A percentile compares a stretch with the other conserved stretches of the same genome.
Evolutionary conservation across 2,329 filamentous ascomycete genomes (phyloP).

Genomic region (Cladosporium cucumerinum): DNA sequence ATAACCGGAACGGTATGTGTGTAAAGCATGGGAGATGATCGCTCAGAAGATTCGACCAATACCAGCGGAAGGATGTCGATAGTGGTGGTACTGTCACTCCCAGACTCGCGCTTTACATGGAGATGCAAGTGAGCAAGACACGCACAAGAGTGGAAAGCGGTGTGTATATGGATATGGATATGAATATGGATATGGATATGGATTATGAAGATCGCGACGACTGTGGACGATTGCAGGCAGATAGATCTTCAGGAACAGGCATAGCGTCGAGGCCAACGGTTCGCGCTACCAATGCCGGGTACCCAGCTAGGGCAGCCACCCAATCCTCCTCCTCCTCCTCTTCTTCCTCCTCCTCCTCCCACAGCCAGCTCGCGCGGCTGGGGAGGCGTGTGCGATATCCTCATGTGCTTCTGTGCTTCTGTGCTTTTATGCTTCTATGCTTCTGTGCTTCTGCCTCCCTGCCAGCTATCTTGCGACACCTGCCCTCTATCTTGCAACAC

Average conservation of each 20-base stretch:
- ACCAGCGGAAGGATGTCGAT: not conserved
- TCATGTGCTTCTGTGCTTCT: not conserved
- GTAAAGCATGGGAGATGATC: not conserved
- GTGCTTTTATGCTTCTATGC: not conserved
- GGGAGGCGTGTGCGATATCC: not conserved
- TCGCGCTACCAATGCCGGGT: not conserved
- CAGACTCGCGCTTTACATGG: not conserved
- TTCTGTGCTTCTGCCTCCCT: not conserved
- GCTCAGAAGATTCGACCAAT: not conserved
- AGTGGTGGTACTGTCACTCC: not conserved
- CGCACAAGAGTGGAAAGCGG: not conserved
- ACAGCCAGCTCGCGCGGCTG: not conserved
- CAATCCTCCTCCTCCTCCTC: constrained; percentile 4
- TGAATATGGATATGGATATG: too few species aligned
- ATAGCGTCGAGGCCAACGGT: not conserved
- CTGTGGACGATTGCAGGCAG: not conserved
- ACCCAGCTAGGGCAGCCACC: not conserved
- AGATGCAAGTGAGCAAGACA: not conserved
- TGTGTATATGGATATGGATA: not conserved
- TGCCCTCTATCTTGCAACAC: not conserved
- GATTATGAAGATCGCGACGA: too few species aligned
- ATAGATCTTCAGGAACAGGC: not conserved
- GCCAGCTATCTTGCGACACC: not conserved
- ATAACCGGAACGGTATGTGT: not conserved
- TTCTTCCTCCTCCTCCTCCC: constrained; percentile 3